phyloP scores from a whole-genome alignment of 2,329 filamentous ascomycete genomes.

The Fusarium abutilonis region DNA sequence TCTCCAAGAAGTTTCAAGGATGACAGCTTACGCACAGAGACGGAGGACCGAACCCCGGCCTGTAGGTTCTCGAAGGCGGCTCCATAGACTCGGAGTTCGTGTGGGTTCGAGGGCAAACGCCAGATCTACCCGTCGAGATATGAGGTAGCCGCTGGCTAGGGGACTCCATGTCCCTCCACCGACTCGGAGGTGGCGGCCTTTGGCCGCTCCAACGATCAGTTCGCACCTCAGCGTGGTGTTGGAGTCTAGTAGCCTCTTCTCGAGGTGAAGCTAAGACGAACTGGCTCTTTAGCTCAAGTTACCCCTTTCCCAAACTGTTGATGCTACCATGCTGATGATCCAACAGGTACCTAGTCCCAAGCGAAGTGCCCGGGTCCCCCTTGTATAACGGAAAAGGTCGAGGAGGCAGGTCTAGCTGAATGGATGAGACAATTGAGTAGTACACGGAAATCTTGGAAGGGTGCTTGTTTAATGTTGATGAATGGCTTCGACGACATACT shows the following conservation, averaged over 20 bases:
- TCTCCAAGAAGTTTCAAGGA: not conserved
- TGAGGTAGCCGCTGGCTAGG: conserved; percentile 1
- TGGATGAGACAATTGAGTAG: too few relatives aligned
- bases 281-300: not conserved
- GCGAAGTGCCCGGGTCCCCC: too few relatives aligned
- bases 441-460: too few relatives aligned
- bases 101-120: not conserved
- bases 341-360: too few relatives aligned
- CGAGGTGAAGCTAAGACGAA: not conserved
- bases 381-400: too few relatives aligned
- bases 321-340: not conserved
- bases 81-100: not conserved
- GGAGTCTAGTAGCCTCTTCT: not conserved
- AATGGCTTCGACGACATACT: too few relatives aligned
- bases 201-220: not conserved
- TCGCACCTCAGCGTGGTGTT: conserved; percentile 1
- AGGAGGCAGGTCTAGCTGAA: too few relatives aligned
- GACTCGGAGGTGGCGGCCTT: not conserved
- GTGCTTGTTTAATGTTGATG: too few relatives aligned
- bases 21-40: not conserved
- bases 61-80: not conserved
- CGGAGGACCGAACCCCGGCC: not conserved
- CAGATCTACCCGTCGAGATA: not conserved
- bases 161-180: not conserved
- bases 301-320: not conserved